A percentile compares a stretch with the other conserved stretches of the same genome.
phyloP scores from a whole-genome alignment of 163 green algal genomes.

The Volvox carteri region DNA sequence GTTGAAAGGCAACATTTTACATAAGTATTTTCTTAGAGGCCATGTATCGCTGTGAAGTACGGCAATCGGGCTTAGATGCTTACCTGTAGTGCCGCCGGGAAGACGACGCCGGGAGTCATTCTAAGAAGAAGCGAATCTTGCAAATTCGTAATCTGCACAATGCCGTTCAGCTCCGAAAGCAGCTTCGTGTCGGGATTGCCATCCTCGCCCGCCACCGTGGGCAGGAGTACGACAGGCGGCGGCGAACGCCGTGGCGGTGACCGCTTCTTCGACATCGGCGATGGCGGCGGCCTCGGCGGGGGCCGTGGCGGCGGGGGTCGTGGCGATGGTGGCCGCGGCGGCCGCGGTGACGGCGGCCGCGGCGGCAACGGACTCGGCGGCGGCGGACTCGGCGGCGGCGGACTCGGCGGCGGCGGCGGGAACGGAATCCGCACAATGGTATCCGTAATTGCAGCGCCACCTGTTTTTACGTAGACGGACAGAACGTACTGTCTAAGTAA shows the following conservation, averaged over 20 bases:
- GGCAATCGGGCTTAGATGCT: no score
- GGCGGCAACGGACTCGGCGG: neutral
- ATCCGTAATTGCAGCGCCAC: neutral
- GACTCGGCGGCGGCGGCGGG: neutral
- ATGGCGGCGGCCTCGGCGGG: neutral
- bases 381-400: neutral
- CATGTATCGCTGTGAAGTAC: no score
- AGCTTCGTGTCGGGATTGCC: no score
- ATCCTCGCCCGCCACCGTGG: neutral
- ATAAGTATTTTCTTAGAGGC: no score
- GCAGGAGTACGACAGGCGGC: neutral
- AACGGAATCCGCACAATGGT: neutral
- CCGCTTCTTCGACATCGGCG: neutral
- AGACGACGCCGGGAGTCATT: neutral
- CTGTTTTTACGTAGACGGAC: no score
- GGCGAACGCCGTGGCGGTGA: neutral
- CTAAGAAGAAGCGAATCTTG: neutral
- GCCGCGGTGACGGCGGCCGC: neutral
- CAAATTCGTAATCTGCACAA: neutral
- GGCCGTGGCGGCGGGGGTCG: neutral
- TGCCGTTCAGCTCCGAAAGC: neutral
- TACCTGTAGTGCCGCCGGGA: neutral
- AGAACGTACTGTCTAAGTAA: no score
- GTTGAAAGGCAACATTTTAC: no score
- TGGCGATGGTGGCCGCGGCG: neutral